Conservation (phyloP, 1,284 basidiomycete genomes). For the Papiliotrema flavescens region DNA sequence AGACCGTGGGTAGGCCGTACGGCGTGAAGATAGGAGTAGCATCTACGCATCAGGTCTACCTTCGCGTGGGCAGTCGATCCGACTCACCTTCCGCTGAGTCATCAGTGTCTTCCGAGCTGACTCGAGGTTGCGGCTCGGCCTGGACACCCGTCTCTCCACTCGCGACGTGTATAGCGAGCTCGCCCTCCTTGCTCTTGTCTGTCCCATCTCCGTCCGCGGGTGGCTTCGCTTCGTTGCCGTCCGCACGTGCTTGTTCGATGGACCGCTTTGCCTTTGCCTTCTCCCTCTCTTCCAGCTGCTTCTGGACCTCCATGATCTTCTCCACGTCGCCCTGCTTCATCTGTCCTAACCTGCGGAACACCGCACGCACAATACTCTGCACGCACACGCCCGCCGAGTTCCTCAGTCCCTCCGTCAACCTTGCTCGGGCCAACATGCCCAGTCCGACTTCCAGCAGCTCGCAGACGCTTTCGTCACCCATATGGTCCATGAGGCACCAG, state of each 20-base stretch:
- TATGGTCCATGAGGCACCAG: constrained; percentile 46
- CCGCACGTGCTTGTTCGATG: constrained; percentile 8
- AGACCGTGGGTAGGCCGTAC: constrained; percentile 88
- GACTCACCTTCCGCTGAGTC: no score
- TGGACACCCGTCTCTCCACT: no score
- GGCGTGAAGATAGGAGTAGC: constrained; percentile 36
- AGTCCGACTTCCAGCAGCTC: constrained; percentile 98
- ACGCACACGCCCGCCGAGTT: constrained; percentile 93
- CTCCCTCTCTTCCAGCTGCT: constrained; percentile 19
- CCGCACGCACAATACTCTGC: constrained; percentile 76
- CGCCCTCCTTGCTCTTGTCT: background rate
- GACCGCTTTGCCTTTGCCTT: constrained; percentile 5
- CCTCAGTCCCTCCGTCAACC: constrained; percentile 68
- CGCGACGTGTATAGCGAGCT: no score
- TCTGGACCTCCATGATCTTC: constrained; percentile 33
- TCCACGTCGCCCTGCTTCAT: constrained; percentile 51
- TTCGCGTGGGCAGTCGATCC: no score
- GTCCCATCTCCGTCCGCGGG: background rate
- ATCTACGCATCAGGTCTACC: constrained; percentile 4
- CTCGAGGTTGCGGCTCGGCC: no score
- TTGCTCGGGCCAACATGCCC: constrained; percentile 95
- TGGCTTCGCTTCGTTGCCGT: background rate
- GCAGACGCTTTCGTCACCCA: constrained; percentile 92
- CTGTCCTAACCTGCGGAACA: constrained; percentile 69
- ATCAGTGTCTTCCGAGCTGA: no score